These are phyloP conservation scores for Rhodotorula taiwanensis DNA, from an alignment of 768 basidiomycete genomes.

Conservation along the genomic window DNA sequence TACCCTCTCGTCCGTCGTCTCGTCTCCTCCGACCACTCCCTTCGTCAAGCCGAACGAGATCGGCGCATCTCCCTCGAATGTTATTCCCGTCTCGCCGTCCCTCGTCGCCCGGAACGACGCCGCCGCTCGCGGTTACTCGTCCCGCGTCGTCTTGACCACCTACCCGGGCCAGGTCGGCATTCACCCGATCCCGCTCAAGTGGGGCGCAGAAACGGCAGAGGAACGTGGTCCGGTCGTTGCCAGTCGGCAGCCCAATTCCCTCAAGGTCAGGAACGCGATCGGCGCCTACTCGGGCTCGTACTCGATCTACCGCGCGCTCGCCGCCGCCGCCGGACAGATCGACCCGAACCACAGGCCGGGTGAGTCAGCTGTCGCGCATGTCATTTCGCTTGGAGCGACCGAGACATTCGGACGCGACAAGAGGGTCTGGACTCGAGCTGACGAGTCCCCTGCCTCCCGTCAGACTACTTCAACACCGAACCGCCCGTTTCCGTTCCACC, in stretches of 20 bases:
- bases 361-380: constrained; percentile 15
- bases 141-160: constrained; percentile 74
- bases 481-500: constrained; percentile 74
- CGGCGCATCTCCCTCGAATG: too few species aligned
- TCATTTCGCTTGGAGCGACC: too few species aligned
- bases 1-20: background rate
- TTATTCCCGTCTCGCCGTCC: constrained; percentile 20
- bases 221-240: constrained; percentile 73
- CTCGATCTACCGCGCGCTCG: constrained; percentile 86
- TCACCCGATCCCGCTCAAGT: constrained; percentile 65
- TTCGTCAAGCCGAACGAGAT: constrained; percentile 24
- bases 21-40: constrained; percentile 4
- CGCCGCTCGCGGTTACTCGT: constrained; percentile 59
- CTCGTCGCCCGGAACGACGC: constrained; percentile 50
- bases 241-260: constrained; percentile 63
- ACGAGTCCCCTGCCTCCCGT: constrained; percentile 45
- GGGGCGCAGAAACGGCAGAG: constrained; percentile 64
- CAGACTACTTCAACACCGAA: constrained; percentile 73
- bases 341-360: constrained; percentile 44
- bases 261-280: constrained; percentile 86
- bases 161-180: constrained; percentile 94
- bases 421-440: too few species aligned
- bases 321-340: constrained; percentile 65
- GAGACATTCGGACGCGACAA: too few species aligned
- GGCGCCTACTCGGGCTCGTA: constrained; percentile 91